Evolutionary conservation across 108 stramenopile genomes (phyloP).

Genomic region (Hondaea fermentalgiana): DNA sequence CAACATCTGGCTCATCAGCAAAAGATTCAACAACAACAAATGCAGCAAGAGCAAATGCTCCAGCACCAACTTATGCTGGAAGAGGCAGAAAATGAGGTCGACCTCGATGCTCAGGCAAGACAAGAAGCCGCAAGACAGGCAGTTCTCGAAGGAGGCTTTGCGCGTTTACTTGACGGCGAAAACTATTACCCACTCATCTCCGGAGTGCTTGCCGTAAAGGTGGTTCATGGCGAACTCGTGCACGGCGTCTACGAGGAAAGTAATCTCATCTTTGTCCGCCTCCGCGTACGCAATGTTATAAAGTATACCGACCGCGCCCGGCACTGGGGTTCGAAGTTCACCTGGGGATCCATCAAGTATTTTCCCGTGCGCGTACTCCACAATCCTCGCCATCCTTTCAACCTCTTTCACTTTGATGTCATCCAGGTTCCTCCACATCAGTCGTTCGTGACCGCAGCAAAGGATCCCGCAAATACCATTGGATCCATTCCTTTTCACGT

Average conservation of each 20-base stretch:
- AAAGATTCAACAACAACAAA: too few species aligned
- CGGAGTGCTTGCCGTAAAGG: not conserved
- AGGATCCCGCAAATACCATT: not conserved
- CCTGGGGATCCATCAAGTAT: not conserved
- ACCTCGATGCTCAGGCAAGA: too few species aligned
- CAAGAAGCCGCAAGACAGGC: too few species aligned
- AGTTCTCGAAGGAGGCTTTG: not conserved
- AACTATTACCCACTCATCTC: not conserved
- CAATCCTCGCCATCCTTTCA: constrained; percentile 1
- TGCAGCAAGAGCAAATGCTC: too few species aligned
- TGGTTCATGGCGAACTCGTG: not conserved
- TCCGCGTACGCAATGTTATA: not conserved
- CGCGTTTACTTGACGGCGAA: not conserved
- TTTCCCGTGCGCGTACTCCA: not conserved
- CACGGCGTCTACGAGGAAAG: not conserved
- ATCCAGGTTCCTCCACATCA: not conserved
- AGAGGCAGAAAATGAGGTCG: too few species aligned
- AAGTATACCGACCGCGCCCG: not conserved
- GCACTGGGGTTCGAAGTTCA: not conserved
- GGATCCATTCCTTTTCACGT: constrained; percentile 1
- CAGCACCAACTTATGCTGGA: too few species aligned
- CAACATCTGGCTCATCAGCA: too few species aligned
- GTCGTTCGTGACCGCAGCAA: not conserved
- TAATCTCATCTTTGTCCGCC: not conserved
- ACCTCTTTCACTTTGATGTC: not conserved